Base-by-base conservation (phyloP, 1,284 basidiomycete species). In the Sutorius eximius region DNA sequence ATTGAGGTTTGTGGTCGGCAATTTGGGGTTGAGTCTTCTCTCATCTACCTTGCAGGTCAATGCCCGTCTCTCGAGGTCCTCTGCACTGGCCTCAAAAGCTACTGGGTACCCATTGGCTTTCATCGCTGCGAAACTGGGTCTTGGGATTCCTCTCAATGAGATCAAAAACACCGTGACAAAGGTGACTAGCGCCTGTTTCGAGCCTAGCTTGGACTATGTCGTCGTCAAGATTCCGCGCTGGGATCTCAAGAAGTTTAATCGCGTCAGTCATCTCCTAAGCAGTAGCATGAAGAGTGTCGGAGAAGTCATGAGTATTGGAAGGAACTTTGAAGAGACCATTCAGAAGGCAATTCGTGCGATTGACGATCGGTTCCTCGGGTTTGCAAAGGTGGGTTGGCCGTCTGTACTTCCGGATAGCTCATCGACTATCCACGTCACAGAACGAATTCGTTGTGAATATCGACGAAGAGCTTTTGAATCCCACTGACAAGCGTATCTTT, bases 281-380 rank as follows among this genome's bases (percentile, higher is more conserved):
- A 93, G 89, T 62, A 93, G 91, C 73, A 98, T 99, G 96, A 99
- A 99, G 85, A 94, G 91, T 68, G 97, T 99, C 7, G 96, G 96
- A 53, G 96, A 99, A 75, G 96, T 99, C 54, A 99, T 99, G 97
- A 93, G 91, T 60, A 98, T 99, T 62, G 97, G 96, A 24, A 82
- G 96, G 62, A 97, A 94, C 12, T 99, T 99, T 66, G 96, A 98
- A 73, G 96, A 99, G 78, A 95, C 93, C 0, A 90, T 98, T 59
- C 96, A 99, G 73, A 98, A 98, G 77, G 96, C 96, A 2, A 98
- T 99, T 60, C 82, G 96, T 38, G 89, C 93, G 16, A 97, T 99
- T 67, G 96, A 99, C 71, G 95, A 96, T 69, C 87, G 88, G 61
- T 98, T 98, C 73, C 76, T 85, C 65, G 96, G 96, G 5, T 99